Evolutionary conservation across 2,329 filamentous ascomycete species (phyloP).

Genomic region (Botrytis cinerea): DNA sequence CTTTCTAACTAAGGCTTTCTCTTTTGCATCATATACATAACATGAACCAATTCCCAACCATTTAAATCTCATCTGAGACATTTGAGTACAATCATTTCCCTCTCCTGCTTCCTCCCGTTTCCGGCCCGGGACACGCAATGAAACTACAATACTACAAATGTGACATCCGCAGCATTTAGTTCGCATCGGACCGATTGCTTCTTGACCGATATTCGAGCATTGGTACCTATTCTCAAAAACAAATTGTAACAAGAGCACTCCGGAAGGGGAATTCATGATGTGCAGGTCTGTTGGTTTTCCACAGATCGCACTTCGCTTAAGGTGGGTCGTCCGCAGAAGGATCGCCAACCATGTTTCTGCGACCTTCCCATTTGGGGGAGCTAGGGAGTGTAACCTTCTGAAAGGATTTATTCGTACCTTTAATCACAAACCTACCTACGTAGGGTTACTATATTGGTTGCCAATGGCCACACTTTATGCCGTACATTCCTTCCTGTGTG

Average conservation of each 20-base stretch:
- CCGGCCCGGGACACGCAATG: neutral
- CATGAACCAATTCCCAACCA: no score
- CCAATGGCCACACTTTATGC: neutral
- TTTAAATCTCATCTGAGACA: neutral
- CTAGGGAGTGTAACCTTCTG: neutral
- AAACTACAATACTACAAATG: no score
- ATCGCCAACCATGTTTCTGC: neutral
- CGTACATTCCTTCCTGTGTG: neutral
- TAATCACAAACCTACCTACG: no score
- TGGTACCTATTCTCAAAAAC: accelerated
- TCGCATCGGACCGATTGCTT: neutral
- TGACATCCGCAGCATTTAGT: neutral
- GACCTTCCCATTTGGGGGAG: neutral
- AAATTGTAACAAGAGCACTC: neutral
- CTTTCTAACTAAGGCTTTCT: neutral
- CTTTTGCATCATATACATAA: neutral
- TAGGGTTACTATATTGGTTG: neutral
- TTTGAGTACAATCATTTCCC: neutral
- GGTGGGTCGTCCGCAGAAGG: neutral
- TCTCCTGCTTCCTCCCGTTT: neutral
- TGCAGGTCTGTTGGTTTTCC: neutral
- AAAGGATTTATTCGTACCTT: neutral
- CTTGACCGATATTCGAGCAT: no score
- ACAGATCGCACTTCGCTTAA: neutral
- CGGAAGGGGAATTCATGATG: neutral